These are phyloP conservation scores for Apiotrichum montevideense DNA, from an alignment of 1,284 basidiomycete species.

Conservation along the genomic window DNA sequence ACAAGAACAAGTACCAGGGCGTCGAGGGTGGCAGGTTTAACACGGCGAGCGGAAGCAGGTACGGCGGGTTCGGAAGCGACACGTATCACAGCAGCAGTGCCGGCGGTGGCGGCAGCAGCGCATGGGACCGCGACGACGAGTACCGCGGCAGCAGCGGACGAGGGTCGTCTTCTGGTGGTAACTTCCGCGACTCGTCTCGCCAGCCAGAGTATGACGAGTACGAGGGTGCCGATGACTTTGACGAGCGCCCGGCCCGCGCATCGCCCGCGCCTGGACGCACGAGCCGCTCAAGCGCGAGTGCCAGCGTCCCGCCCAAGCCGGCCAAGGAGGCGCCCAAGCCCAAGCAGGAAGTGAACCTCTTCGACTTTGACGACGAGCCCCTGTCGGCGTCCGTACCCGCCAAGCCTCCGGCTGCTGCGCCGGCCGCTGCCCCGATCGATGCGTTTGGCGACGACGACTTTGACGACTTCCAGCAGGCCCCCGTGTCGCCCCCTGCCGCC, in stretches of 20 bases:
- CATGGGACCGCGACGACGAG: slow-evolving; percentile 24
- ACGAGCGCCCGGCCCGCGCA: slow-evolving; percentile 44
- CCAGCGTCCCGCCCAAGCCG: slow-evolving; percentile 30
- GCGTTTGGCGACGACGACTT: slow-evolving; percentile 62
- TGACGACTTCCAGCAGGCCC: slow-evolving; percentile 81
- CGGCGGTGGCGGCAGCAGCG: slow-evolving; percentile 49
- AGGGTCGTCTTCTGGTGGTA: not conserved
- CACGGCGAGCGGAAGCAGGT: slow-evolving; percentile 51
- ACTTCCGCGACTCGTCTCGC: slow-evolving; percentile 6
- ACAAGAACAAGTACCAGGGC: slow-evolving; percentile 81
- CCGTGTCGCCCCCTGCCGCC: slow-evolving; percentile 49
- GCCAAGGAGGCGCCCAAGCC: slow-evolving; percentile 45
- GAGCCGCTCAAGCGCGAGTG: not conserved
- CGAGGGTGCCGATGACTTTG: slow-evolving; percentile 92
- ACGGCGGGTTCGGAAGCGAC: slow-evolving; percentile 78
- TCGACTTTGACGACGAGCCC: slow-evolving; percentile 68
- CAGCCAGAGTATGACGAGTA: slow-evolving; percentile 66
- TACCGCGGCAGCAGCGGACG: slow-evolving; percentile 8
- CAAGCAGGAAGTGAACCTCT: slow-evolving; percentile 58
- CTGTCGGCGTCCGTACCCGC: slow-evolving; percentile 21
- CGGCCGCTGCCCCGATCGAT: slow-evolving; percentile 20
- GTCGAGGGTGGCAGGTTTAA: slow-evolving; percentile 51
- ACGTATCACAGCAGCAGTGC: slow-evolving; percentile 51
- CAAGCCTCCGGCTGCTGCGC: slow-evolving; percentile 14
- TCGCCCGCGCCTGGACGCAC: slow-evolving; percentile 5